Evolutionary conservation across 2,329 filamentous ascomycete genomes (phyloP).

Genomic region (Fusarium citri): DNA sequence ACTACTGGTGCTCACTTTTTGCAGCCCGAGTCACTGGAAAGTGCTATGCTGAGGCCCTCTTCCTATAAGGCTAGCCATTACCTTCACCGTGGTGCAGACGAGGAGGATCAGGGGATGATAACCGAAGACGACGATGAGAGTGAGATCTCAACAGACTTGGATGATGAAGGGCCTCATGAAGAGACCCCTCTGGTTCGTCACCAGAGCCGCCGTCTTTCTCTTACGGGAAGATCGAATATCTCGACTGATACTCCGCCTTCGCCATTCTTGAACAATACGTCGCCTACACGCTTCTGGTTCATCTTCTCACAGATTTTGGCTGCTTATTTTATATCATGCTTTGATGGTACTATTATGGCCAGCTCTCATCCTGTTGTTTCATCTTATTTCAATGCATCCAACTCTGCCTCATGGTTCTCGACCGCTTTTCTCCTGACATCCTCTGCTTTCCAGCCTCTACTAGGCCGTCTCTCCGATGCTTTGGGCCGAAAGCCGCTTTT

Average conservation of each 20-base stretch:
- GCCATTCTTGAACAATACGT: slow-evolving; percentile 60
- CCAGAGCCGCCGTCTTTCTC: slow-evolving; percentile 22
- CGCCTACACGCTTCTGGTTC: slow-evolving; percentile 67
- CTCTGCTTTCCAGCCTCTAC: slow-evolving; percentile 79
- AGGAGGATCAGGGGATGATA: slow-evolving; percentile 16
- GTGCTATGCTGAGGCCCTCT: slow-evolving; percentile 53
- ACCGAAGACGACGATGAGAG: slow-evolving; percentile 25
- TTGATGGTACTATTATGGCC: slow-evolving; percentile 85
- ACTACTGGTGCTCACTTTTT: slow-evolving; percentile 54
- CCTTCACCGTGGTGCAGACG: slow-evolving; percentile 14
- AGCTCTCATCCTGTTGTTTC: slow-evolving; percentile 81
- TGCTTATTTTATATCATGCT: slow-evolving; percentile 70
- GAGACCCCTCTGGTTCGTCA: slow-evolving; percentile 44
- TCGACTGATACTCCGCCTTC: slow-evolving; percentile 28
- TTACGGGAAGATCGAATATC: slow-evolving; percentile 31
- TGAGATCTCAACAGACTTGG: slow-evolving; percentile 14
- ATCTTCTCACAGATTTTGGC: slow-evolving; percentile 70
- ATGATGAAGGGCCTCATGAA: slow-evolving; percentile 35
- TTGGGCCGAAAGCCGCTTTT: slow-evolving; percentile 76
- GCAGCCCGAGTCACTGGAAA: slow-evolving; percentile 56
- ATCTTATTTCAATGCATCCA: slow-evolving; percentile 80
- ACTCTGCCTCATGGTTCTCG: slow-evolving; percentile 84
- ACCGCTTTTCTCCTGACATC: slow-evolving; percentile 82
- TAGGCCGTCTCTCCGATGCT: slow-evolving; percentile 79
- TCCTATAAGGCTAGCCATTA: slow-evolving; percentile 36